Conservation (phyloP, 768 basidiomycete species). For the Arthromyces matolae region DNA sequence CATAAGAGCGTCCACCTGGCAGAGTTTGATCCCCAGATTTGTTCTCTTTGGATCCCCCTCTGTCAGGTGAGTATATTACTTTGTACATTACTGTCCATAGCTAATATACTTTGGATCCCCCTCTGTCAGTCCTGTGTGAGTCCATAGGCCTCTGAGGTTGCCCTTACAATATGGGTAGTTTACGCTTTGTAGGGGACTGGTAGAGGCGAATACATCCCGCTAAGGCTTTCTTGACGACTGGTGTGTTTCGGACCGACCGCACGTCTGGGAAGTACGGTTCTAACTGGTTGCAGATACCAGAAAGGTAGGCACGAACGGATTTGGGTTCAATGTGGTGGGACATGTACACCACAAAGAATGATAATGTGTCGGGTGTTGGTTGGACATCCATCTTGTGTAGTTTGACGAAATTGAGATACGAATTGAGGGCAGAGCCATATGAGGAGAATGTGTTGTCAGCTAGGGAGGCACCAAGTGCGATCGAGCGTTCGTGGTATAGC, state of each 20-base stretch:
- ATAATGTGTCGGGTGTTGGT: constrained; percentile 31
- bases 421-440: constrained; percentile 30
- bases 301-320: constrained; percentile 18
- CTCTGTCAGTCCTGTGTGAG: too few species aligned
- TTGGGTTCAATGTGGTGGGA: constrained; percentile 20
- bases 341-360: neutral
- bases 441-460: constrained; percentile 14
- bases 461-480: constrained; percentile 22
- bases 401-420: constrained; percentile 23
- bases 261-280: constrained; percentile 32
- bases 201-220: neutral
- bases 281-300: constrained; percentile 36
- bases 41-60: too few species aligned
- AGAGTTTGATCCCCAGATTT: too few species aligned
- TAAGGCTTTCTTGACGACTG: constrained; percentile 19
- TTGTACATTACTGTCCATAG: too few species aligned
- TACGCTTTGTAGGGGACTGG: neutral
- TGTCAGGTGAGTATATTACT: too few species aligned
- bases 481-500: constrained; percentile 23
- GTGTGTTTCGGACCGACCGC: constrained; percentile 15
- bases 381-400: constrained; percentile 25
- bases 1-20: too few species aligned
- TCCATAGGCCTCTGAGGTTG: too few species aligned
- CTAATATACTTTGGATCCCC: too few species aligned
- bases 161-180: too few species aligned